Evolutionary conservation across 352 stramenopile genomes (phyloP), one percentile per base, ranked within the genome.

Genomic region (Pythium phragmitis): DNA sequence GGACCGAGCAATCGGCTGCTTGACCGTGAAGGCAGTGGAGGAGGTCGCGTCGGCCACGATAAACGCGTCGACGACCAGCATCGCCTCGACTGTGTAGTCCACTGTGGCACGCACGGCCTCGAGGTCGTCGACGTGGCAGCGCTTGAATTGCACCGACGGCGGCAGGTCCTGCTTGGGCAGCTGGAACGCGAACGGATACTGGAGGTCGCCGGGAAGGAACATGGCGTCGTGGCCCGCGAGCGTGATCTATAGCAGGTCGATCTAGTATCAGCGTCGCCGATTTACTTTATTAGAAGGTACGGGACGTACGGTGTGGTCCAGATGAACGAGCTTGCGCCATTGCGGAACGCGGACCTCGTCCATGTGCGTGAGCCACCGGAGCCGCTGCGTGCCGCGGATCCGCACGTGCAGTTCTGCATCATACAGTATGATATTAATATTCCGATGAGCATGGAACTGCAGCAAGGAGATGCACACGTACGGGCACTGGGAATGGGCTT

Each of bases 111-210:
- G 30, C 34, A 57, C 50, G 50, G 36, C 50, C 19, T 57, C 50
- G 33, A 57, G 50, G n/a, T 57, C 33, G 50, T 30, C 19, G n/a
- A 57, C 34, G 50, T 34, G 50, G 34, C 33, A 57, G 33, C 50
- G 50, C n/a, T 33, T 43, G 13, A 57, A 57, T 17, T 45, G 26
- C 33, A 33, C 5, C 4, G 33, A 43, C 17, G 34, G 50, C 30
- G 50, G 50, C 34, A 57, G 19, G 17, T 43, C n/a, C 4, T 9
- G 11, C 17, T 12, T 23, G 8, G 50, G 50, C 17, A 57, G 34
- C n/a, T 57, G 7, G 50, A 57, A 57, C 33, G 50, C 39, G n/a
- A 57, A 57, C 17, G 50, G 50, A 12, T 57, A 57, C n/a, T 57
- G 50, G 17, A 57, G 50, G 9, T 46, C 50, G 34, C 50, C 50